These are phyloP conservation scores for Globisporangium camurandrum DNA, from an alignment of 352 stramenopile genomes.

Conservation along the genomic window DNA sequence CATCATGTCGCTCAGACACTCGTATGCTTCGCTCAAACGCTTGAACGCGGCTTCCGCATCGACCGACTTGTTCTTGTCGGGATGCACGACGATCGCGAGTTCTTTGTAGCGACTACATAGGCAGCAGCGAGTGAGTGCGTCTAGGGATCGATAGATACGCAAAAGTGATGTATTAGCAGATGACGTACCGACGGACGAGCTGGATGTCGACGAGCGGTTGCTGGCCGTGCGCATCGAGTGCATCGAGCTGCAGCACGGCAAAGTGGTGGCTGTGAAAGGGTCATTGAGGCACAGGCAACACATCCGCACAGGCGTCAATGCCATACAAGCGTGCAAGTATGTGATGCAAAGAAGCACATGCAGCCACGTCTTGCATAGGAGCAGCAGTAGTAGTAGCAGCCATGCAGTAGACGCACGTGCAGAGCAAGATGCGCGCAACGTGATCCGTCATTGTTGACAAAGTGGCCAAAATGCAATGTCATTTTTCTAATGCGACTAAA, in stretches of 20 bases:
- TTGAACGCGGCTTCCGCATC: constrained; percentile 73
- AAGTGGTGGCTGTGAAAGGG: constrained; percentile 39
- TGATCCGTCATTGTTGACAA: too few relatives aligned
- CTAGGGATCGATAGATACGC: neutral
- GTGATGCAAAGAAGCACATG: too few relatives aligned
- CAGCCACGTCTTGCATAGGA: too few relatives aligned
- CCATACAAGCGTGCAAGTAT: neutral
- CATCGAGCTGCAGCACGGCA: constrained; percentile 27
- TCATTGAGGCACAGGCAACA: too few relatives aligned
- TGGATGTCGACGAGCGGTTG: constrained; percentile 14
- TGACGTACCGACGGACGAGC: constrained; percentile 23
- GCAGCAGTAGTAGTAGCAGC: too few relatives aligned
- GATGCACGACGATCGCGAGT: constrained; percentile 43
- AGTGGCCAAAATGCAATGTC: neutral
- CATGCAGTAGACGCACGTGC: constrained; percentile 1
- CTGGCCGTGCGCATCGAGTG: neutral
- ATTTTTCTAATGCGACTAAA: neutral
- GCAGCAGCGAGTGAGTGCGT: neutral
- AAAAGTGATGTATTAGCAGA: neutral
- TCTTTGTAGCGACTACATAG: constrained; percentile 34
- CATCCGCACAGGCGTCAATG: too few relatives aligned
- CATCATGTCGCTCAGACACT: constrained; percentile 48
- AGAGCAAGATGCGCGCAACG: constrained; percentile 9
- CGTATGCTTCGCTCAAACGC: constrained; percentile 66
- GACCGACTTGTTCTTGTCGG: constrained; percentile 46